Evolutionary conservation across 441 rosid genomes (phyloP), one percentile per base, ranked within the genome.

Genomic region (Gossypium schwendimanii): DNA sequence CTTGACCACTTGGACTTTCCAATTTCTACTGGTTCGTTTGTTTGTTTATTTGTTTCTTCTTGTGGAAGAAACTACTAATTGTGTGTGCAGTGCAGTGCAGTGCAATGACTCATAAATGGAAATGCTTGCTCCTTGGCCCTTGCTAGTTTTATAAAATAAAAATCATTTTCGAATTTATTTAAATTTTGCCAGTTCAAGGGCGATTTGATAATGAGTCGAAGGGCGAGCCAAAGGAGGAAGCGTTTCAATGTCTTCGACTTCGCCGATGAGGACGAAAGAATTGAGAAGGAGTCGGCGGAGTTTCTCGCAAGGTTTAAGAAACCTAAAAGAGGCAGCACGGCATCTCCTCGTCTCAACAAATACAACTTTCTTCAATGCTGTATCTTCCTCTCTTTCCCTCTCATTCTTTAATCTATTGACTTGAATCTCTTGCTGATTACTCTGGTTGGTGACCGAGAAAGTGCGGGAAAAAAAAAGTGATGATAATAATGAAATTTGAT

Each of bases 241-340:
- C 70, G 77, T 52, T 81, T 73, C 24, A 63, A 73, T 11, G 83
- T 84, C 2, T 89, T 78, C 74, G 91, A 88, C 63, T 88, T 71
- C 81, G 28, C 58, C 61, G 84, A 79, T n/a, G 91, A 87, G n/a
- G 92, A 88, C 12, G 83, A 82, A 18, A 75, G 60, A 2, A 73
- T 72, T 4, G 87, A 80, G 78, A 72, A 68, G 78, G 36, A 54
- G 31, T 77, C 87, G 14, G 76, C 41, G 72, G 71, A 72, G 73
- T 14, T 83, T 50, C 65, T 83, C 9, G 70, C 75, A 12, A 82
- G 68, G 33, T 81, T 67, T 68, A 61, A 53, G 44, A 44, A 71
- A 3, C 78, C 72, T 54, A 74, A 23, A 64, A 71, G 68, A 63
- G 47, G 36, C 12, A 47, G 28, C 26, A 54, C 69, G 58, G 0